phyloP scores from a whole-genome alignment of 2,329 filamentous ascomycete species.

The Elsinoe necatrix region DNA sequence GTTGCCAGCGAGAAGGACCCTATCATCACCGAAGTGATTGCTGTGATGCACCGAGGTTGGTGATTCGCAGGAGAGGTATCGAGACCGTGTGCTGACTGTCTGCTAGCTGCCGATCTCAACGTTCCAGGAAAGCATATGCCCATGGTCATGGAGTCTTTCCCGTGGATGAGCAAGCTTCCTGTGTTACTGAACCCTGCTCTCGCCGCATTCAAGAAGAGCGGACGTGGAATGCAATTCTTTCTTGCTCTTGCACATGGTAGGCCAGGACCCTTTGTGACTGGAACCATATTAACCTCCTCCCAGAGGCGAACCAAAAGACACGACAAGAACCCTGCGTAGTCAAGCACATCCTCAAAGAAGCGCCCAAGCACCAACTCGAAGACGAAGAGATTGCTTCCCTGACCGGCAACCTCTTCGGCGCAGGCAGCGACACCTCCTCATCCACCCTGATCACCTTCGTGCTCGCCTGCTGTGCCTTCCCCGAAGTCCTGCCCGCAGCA shows the following conservation, averaged over 20 bases:
- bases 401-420: slow-evolving; percentile 40
- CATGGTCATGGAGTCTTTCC: slow-evolving; percentile 50
- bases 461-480: slow-evolving; percentile 41
- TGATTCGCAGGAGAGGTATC: neutral
- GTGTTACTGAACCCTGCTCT: slow-evolving; percentile 45
- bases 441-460: slow-evolving; percentile 43
- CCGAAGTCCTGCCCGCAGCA: slow-evolving; percentile 32
- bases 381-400: slow-evolving; percentile 38
- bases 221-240: slow-evolving; percentile 44
- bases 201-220: slow-evolving; percentile 37
- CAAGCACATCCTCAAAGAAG: slow-evolving; percentile 42
- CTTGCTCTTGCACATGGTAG: slow-evolving; percentile 40
- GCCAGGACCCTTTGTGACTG: too few relatives aligned
- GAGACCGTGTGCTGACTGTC: neutral
- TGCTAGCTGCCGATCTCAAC: slow-evolving; percentile 41
- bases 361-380: slow-evolving; percentile 38
- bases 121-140: slow-evolving; percentile 40
- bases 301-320: slow-evolving; percentile 38
- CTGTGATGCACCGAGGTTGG: slow-evolving; percentile 47
- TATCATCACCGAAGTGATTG: slow-evolving; percentile 52
- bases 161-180: slow-evolving; percentile 46
- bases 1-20: slow-evolving; percentile 45
- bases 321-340: slow-evolving; percentile 36
- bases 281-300: neutral
- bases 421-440: slow-evolving; percentile 44